Percentiles rank a stretch among this genome's conserved stretches.
Evolutionary conservation across 176 grass and related monocot species (phyloP).

Genomic region (Oryza meridionalis): DNA sequence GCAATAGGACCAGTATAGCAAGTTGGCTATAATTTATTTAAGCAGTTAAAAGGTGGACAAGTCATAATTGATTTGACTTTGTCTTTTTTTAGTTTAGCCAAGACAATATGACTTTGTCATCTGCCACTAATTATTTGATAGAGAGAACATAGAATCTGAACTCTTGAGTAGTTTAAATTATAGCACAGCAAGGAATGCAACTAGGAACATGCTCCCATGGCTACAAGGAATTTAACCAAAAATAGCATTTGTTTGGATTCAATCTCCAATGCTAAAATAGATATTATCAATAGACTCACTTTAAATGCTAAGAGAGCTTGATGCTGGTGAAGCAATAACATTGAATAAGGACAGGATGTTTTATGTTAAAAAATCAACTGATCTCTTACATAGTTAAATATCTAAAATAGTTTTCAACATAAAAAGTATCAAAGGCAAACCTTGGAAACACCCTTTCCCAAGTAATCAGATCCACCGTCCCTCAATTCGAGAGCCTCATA

Average conservation of each 20-base stretch:
- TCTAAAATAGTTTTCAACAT: neutral
- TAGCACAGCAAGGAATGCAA: neutral
- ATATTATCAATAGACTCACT: neutral
- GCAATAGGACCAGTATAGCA: neutral
- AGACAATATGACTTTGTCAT: neutral
- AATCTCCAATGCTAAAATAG: neutral
- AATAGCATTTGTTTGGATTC: neutral
- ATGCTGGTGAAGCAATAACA: neutral
- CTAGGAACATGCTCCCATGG: neutral
- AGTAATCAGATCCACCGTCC: conserved; percentile 83
- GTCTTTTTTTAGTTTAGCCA: neutral
- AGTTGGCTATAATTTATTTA: neutral
- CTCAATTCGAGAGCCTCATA: conserved; percentile 84
- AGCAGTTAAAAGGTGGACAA: neutral
- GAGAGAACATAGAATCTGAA: neutral
- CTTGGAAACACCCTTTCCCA: conserved; percentile 87
- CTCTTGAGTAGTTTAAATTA: neutral
- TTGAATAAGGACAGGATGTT: neutral
- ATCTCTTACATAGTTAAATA: neutral
- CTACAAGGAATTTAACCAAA: neutral
- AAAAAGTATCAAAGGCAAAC: conserved; percentile 17
- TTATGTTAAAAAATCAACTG: neutral
- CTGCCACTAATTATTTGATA: neutral
- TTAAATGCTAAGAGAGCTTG: neutral
- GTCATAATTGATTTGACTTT: neutral